Percentiles rank a stretch among this genome's conserved stretches.
Evolutionary conservation across 768 basidiomycete species (phyloP).

Genomic region (Paxillus involutus): DNA sequence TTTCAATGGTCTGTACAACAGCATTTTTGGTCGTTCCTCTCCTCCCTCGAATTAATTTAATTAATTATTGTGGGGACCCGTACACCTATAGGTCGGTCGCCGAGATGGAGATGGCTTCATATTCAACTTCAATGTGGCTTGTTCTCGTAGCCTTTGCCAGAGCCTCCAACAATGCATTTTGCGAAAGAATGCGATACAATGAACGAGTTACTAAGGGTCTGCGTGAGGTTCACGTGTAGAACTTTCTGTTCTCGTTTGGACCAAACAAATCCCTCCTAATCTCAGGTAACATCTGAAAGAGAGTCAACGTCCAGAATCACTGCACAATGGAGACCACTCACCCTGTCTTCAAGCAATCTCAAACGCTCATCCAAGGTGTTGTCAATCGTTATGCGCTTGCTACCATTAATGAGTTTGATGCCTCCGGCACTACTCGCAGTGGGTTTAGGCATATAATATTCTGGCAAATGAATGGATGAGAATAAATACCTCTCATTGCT

Average conservation of each 20-base stretch:
- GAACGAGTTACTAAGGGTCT: background rate
- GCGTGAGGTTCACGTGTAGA: constrained; percentile 56
- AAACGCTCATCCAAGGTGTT: constrained; percentile 94
- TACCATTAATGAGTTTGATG: constrained; percentile 70
- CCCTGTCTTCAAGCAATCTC: constrained; percentile 85
- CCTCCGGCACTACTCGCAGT: constrained; percentile 70
- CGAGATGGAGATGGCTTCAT: background rate
- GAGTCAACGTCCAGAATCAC: background rate
- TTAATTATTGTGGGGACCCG: too few relatives aligned
- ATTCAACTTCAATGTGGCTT: background rate
- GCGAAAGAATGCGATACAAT: background rate
- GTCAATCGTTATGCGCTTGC: constrained; percentile 82
- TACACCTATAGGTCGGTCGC: too few relatives aligned
- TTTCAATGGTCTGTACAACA: too few relatives aligned
- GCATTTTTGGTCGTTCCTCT: too few relatives aligned
- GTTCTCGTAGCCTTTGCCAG: background rate
- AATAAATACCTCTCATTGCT: constrained; percentile 63
- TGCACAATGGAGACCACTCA: constrained; percentile 36
- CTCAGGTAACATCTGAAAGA: constrained; percentile 87
- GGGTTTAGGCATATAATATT: background rate
- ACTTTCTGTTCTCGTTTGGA: constrained; percentile 87
- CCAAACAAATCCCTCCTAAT: constrained; percentile 90
- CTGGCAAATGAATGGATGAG: background rate
- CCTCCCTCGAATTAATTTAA: too few relatives aligned
- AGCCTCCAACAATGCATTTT: background rate